Evolutionary conservation across 1,139 yeast genomes (phyloP).

Genomic region (Kodamaea suecica): DNA sequence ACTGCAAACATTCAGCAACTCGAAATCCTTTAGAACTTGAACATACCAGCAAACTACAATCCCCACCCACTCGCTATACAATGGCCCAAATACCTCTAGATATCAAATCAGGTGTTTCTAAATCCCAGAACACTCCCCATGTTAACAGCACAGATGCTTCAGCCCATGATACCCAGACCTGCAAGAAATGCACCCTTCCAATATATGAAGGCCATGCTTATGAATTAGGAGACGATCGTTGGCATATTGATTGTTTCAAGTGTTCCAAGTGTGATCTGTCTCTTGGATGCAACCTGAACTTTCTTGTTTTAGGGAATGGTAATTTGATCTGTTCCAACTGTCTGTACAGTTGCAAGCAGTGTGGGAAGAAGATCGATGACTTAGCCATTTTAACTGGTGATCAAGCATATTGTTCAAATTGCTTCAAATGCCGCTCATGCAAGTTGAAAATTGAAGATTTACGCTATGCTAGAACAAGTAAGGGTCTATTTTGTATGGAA

Average conservation of each 20-base stretch:
- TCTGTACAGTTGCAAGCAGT: conserved; percentile 83
- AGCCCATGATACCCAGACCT: conserved; percentile 26
- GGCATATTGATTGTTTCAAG: conserved; percentile 92
- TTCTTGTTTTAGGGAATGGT: conserved; percentile 89
- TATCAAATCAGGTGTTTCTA: too few species aligned
- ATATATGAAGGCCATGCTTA: conserved; percentile 78
- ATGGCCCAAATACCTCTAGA: not conserved
- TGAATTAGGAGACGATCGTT: conserved; percentile 83
- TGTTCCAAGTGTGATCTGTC: conserved; percentile 80
- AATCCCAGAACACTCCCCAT: not conserved
- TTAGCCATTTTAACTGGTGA: conserved; percentile 95
- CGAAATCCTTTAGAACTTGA: too few species aligned
- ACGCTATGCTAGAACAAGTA: conserved; percentile 89
- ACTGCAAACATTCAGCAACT: too few species aligned
- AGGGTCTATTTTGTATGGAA: conserved; percentile 88
- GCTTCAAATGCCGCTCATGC: conserved; percentile 91
- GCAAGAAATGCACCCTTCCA: conserved; percentile 43
- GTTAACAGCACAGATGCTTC: not conserved
- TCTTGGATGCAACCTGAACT: conserved; percentile 83
- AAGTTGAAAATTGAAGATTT: conserved; percentile 84
- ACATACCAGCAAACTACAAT: too few species aligned
- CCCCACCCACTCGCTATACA: too few species aligned
- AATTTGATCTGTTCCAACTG: conserved; percentile 87
- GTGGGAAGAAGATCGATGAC: conserved; percentile 89
- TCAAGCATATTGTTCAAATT: conserved; percentile 88